Evolutionary conservation across 306 rosid genomes (phyloP).

Genomic region (Inga leiocalycina): DNA sequence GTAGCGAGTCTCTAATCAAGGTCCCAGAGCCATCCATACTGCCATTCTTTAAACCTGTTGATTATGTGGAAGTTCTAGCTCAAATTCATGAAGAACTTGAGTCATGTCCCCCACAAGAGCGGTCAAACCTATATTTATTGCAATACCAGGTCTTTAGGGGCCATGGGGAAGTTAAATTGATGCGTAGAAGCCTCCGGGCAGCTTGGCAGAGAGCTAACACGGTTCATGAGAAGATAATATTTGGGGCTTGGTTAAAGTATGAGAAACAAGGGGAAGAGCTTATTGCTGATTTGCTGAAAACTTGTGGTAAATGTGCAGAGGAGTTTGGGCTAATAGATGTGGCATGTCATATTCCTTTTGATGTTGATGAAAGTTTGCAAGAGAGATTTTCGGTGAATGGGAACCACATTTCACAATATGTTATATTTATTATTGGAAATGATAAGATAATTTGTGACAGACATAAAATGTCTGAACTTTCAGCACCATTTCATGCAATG

Average conservation of each 20-base stretch:
- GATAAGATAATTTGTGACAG: constrained; percentile 84
- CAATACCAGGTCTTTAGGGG: constrained; percentile 90
- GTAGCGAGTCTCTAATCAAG: constrained; percentile 88
- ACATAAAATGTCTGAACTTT: constrained; percentile 77
- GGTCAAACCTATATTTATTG: constrained; percentile 75
- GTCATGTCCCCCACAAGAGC: constrained; percentile 67
- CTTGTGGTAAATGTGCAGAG: constrained; percentile 71
- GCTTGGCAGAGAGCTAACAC: constrained; percentile 86
- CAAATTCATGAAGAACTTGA: constrained; percentile 97
- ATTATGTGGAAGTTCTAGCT: constrained; percentile 88
- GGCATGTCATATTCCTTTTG: constrained; percentile 57
- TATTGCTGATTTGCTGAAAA: constrained; percentile 64
- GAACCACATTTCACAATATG: constrained; percentile 47
- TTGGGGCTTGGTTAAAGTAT: constrained; percentile 93
- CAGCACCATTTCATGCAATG: constrained; percentile 86
- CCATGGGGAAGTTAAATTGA: constrained; percentile 78
- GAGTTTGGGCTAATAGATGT: constrained; percentile 74
- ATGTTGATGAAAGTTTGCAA: constrained; percentile 35
- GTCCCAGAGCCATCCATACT: constrained; percentile 79
- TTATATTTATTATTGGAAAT: constrained; percentile 65
- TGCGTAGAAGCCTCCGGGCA: constrained; percentile 85
- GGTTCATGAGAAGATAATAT: constrained; percentile 75
- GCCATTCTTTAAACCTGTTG: constrained; percentile 76
- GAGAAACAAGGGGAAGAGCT: constrained; percentile 85
- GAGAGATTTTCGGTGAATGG: constrained; percentile 52